These are phyloP conservation scores for Centaurea solstitialis DNA, from an alignment of 129 eudicot genomes.

Conservation along the genomic window DNA sequence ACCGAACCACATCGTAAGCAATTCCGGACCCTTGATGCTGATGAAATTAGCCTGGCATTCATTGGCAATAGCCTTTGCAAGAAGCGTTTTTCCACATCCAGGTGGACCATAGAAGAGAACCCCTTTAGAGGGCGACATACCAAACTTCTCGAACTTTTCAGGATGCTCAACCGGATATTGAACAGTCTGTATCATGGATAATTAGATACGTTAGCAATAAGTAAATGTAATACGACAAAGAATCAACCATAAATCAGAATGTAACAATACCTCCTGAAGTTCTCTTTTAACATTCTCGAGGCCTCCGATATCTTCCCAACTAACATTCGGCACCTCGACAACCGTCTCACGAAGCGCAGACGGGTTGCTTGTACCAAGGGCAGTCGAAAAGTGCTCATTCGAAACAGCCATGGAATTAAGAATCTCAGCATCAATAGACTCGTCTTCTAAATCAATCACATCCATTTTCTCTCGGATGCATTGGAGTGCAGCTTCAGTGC, in stretches of 20 bases:
- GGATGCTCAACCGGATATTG: constrained; percentile 99
- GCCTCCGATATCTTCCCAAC: constrained; percentile 96
- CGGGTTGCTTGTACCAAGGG: constrained; percentile 95
- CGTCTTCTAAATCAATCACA: constrained; percentile 96
- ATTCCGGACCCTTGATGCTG: constrained; percentile 88
- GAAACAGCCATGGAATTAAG: constrained; percentile 93
- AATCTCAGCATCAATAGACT: constrained; percentile 90
- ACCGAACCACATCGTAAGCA: constrained; percentile 99
- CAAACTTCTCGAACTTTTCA: constrained; percentile 93
- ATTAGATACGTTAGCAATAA: background rate
- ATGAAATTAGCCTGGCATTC: constrained; percentile 97
- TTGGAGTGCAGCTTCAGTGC: constrained; percentile 96
- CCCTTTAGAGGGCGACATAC: constrained; percentile 98
- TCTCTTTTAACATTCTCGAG: constrained; percentile 95
- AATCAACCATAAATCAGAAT: background rate
- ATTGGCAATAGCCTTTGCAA: constrained; percentile 96
- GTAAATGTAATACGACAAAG: background rate
- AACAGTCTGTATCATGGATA: constrained; percentile 57
- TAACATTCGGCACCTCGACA: constrained; percentile 89
- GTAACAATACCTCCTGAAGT: constrained; percentile 75
- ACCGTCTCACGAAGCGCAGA: constrained; percentile 97
- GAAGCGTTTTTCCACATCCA: constrained; percentile 93
- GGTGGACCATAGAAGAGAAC: constrained; percentile 98
- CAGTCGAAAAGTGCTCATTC: constrained; percentile 85
- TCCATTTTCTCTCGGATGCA: constrained; percentile 99